These are phyloP conservation scores for Pythium brachiatum DNA, from an alignment of 352 stramenopile species.

Conservation along the genomic window DNA sequence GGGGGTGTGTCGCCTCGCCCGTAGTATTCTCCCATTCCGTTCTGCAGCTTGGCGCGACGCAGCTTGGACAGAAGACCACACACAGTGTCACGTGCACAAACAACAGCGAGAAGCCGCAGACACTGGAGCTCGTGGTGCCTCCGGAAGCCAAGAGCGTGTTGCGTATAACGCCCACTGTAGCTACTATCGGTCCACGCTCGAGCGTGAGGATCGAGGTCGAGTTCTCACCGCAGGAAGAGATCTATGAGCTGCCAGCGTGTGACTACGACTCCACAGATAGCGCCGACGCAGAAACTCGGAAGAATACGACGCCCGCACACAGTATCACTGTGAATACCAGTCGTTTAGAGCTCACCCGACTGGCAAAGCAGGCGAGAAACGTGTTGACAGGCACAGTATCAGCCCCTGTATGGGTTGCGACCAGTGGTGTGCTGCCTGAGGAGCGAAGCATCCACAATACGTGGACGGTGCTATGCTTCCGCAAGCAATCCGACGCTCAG, in stretches of 20 bases:
- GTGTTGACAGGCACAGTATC: background rate
- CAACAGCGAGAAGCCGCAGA: conserved; percentile 31
- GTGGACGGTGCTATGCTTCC: conserved; percentile 79
- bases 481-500: conserved; percentile 17
- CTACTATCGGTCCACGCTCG: conserved; percentile 36
- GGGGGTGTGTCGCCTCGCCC: conserved; percentile 37
- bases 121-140: conserved; percentile 46
- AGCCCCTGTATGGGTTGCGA: conserved; percentile 15
- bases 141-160: conserved; percentile 32
- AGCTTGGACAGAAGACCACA: conserved; percentile 36
- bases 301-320: background rate
- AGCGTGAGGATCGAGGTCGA: conserved; percentile 78
- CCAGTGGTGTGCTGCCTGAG: conserved; percentile 32
- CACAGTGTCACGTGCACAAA: conserved; percentile 50
- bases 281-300: background rate
- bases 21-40: conserved; percentile 52
- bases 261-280: conserved; percentile 5
- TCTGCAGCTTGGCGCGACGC: conserved; percentile 38
- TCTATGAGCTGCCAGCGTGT: conserved; percentile 36
- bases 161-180: conserved; percentile 65
- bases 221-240: conserved; percentile 51
- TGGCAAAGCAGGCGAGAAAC: background rate
- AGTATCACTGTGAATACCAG: conserved; percentile 16
- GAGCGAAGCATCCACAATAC: conserved; percentile 69
- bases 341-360: background rate